Evolutionary conservation across 177 flowering plant species (phyloP).

Genomic region (Vitis hybrid): DNA sequence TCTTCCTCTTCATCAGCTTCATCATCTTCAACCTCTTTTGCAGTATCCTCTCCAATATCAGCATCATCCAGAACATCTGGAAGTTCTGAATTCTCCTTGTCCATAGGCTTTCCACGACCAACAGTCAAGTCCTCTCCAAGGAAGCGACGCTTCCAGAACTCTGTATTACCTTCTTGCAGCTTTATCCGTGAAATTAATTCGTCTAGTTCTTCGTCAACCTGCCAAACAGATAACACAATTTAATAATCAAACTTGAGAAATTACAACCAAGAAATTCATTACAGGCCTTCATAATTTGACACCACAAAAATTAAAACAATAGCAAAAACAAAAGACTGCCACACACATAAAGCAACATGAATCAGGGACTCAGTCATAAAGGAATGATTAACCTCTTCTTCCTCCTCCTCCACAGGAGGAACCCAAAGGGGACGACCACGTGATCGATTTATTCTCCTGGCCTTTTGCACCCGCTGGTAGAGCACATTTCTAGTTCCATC

Average conservation of each 20-base stretch:
- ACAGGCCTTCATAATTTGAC: not conserved
- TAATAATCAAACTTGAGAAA: not conserved
- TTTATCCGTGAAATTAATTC: conserved; percentile 81
- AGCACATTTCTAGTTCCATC: conserved; percentile 98
- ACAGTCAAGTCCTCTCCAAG: conserved; percentile 74
- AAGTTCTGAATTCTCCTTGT: conserved; percentile 34
- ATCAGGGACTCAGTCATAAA: not conserved
- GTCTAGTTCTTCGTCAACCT: conserved; percentile 95
- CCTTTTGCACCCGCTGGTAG: conserved; percentile 96
- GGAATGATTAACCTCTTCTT: conserved; percentile 70
- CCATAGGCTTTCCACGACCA: conserved; percentile 30
- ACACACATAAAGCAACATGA: too few relatives aligned
- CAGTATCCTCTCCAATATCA: conserved; percentile 54
- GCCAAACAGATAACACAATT: conserved; percentile 8
- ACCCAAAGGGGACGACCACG: conserved; percentile 99
- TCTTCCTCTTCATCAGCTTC: conserved; percentile 61
- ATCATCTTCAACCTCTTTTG: conserved; percentile 69
- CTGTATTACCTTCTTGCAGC: conserved; percentile 88
- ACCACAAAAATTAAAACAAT: not conserved
- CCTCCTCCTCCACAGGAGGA: conserved; percentile 97
- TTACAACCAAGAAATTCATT: not conserved
- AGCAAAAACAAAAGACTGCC: too few relatives aligned
- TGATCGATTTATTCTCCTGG: conserved; percentile 95
- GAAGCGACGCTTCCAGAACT: conserved; percentile 96
- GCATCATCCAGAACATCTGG: conserved; percentile 53